phyloP scores from a whole-genome alignment of 371 early-diverging fungal genomes.

The Apophysomyces trapeziformis region DNA sequence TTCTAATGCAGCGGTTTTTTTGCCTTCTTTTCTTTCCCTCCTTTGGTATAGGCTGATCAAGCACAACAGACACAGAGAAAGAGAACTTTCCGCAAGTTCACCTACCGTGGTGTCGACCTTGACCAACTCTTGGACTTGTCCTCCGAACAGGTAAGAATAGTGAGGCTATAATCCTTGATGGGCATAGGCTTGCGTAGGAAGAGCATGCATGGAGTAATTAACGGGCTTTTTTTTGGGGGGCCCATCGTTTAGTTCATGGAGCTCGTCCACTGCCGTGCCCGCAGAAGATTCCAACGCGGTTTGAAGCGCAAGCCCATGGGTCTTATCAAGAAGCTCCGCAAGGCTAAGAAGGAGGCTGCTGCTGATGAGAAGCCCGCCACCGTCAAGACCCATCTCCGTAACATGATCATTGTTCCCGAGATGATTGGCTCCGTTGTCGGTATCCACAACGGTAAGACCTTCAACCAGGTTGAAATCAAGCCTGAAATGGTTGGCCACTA shows the following conservation, averaged over 20 bases:
- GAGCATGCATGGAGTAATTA: not conserved
- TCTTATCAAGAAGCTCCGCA: slow-evolving; percentile 94
- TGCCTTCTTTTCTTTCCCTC: no score
- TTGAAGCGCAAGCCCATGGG: slow-evolving; percentile 97
- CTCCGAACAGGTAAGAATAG: slow-evolving; percentile 74
- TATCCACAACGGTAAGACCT: slow-evolving; percentile 98
- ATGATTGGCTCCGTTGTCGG: slow-evolving; percentile 97
- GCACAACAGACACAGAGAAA: slow-evolving; percentile 70
- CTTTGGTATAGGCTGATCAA: slow-evolving; percentile 52
- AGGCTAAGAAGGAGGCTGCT: slow-evolving; percentile 91
- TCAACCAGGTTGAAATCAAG: slow-evolving; percentile 98
- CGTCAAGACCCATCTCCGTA: slow-evolving; percentile 98
- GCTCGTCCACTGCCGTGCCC: slow-evolving; percentile 93
- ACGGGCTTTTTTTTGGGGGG: not conserved
- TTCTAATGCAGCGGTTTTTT: not conserved
- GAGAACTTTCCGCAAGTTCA: slow-evolving; percentile 98
- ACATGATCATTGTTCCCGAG: slow-evolving; percentile 98
- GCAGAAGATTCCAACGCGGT: slow-evolving; percentile 97
- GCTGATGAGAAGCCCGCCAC: slow-evolving; percentile 89
- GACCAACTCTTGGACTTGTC: slow-evolving; percentile 88
- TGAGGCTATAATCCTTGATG: not conserved
- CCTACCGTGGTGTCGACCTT: slow-evolving; percentile 98
- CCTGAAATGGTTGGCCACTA: slow-evolving; percentile 99
- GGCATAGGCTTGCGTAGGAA: not conserved
- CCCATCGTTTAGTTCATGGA: slow-evolving; percentile 72